Conservation (phyloP, 2,329 filamentous ascomycete genomes). For the Pseudogymnoascus sp. region DNA sequence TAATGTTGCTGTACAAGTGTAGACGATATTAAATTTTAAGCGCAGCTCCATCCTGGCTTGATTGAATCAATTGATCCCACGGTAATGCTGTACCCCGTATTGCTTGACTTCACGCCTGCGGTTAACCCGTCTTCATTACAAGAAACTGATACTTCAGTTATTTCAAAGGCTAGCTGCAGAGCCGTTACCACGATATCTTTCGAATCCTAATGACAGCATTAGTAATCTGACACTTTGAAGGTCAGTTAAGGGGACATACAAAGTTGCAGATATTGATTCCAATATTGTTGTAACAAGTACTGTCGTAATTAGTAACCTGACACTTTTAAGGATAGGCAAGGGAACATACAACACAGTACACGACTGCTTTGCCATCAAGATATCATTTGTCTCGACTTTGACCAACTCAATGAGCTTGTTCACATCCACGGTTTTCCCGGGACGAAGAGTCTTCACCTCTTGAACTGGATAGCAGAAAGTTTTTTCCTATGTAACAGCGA, state of each 20-base stretch:
- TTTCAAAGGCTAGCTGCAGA: background rate
- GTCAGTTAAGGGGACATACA: background rate
- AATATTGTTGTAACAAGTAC: background rate
- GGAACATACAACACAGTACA: background rate
- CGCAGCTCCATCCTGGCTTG: background rate
- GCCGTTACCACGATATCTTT: background rate
- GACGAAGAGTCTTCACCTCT: background rate
- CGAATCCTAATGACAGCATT: background rate
- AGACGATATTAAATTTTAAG: background rate
- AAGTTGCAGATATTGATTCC: background rate
- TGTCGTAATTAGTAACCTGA: too few relatives aligned
- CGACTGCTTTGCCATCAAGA: background rate
- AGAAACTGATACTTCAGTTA: background rate
- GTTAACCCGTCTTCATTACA: background rate
- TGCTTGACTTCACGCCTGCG: background rate
- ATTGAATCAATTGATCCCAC: background rate
- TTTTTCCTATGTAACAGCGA: background rate
- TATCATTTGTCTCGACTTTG: background rate
- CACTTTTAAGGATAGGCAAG: too few relatives aligned
- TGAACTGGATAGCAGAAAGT: background rate
- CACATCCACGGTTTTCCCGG: background rate
- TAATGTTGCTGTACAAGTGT: background rate
- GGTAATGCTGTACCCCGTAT: background rate
- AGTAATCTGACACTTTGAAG: background rate
- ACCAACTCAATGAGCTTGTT: background rate